A percentile compares a stretch with the other conserved stretches of the same genome.
phyloP scores from a whole-genome alignment of 2,329 filamentous ascomycete genomes.

The Fusarium sp. region DNA sequence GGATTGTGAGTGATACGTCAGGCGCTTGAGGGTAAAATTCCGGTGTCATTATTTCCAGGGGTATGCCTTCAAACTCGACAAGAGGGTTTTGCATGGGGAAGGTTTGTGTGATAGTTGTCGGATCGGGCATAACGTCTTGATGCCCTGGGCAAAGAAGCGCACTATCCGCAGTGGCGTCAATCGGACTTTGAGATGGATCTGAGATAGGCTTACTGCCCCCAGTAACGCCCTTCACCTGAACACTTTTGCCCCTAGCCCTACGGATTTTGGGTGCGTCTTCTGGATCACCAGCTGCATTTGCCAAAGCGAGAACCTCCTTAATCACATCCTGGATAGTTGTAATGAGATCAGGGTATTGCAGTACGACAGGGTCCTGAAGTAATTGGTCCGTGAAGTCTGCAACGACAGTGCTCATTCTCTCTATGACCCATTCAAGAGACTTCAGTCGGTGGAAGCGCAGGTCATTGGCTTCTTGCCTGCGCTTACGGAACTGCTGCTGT shows the following conservation, averaged over 20 bases:
- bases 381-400: neutral
- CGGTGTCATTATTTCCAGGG: too few species aligned
- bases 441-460: neutral
- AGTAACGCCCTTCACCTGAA: neutral
- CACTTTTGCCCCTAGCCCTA: neutral
- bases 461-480: neutral
- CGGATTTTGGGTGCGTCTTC: neutral
- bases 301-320: neutral
- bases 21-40: neutral
- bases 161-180: too few species aligned
- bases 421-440: conserved; percentile 4
- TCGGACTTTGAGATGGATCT: neutral
- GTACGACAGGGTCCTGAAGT: neutral
- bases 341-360: neutral
- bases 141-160: neutral
- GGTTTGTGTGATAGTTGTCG: neutral
- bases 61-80: too few species aligned
- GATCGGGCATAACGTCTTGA: neutral
- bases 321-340: neutral
- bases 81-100: neutral
- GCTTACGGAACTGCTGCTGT: conserved; percentile 3
- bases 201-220: neutral
- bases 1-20: neutral
- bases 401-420: conserved; percentile 8
- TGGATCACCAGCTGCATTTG: conserved; percentile 4